Percentiles rank a stretch among this genome's conserved stretches.
Conservation (phyloP, 768 basidiomycete species). For the Amylocystis lapponica region DNA sequence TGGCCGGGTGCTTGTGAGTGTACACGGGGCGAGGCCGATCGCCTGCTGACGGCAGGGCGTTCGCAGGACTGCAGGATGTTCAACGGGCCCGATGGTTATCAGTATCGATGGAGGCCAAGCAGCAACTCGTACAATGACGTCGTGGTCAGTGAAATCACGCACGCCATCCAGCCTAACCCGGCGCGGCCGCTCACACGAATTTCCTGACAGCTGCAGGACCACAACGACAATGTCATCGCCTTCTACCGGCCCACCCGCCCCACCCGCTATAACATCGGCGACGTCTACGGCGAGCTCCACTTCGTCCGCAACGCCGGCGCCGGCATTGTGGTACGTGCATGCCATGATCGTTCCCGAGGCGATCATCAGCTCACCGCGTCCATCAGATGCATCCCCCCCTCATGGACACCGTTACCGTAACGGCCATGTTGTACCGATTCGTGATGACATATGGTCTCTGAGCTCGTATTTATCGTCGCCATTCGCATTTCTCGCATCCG, state of each 20-base stretch:
- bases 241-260: slow-evolving; percentile 75
- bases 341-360: slow-evolving; percentile 13
- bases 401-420: slow-evolving; percentile 85
- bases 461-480: slow-evolving; percentile 9
- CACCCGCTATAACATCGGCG: slow-evolving; percentile 79
- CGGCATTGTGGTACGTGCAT: slow-evolving; percentile 72
- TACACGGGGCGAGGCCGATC: slow-evolving; percentile 5
- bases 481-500: neutral
- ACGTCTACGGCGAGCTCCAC: slow-evolving; percentile 82
- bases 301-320: slow-evolving; percentile 74
- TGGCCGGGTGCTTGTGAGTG: slow-evolving; percentile 51
- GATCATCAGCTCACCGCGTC: slow-evolving; percentile 5
- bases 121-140: slow-evolving; percentile 46
- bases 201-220: slow-evolving; percentile 60
- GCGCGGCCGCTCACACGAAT: neutral
- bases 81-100: slow-evolving; percentile 76
- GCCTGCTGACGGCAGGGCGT: slow-evolving; percentile 6
- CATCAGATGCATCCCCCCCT: slow-evolving; percentile 78
- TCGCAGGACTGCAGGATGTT: slow-evolving; percentile 45
- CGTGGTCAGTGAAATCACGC: slow-evolving; percentile 44
- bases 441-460: slow-evolving; percentile 48
- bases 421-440: slow-evolving; percentile 82
- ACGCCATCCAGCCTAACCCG: neutral
- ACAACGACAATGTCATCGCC: slow-evolving; percentile 62
- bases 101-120: slow-evolving; percentile 78